These are phyloP conservation scores for Leucosporidium scottii DNA, from an alignment of 768 basidiomycete species.

Conservation along the genomic window DNA sequence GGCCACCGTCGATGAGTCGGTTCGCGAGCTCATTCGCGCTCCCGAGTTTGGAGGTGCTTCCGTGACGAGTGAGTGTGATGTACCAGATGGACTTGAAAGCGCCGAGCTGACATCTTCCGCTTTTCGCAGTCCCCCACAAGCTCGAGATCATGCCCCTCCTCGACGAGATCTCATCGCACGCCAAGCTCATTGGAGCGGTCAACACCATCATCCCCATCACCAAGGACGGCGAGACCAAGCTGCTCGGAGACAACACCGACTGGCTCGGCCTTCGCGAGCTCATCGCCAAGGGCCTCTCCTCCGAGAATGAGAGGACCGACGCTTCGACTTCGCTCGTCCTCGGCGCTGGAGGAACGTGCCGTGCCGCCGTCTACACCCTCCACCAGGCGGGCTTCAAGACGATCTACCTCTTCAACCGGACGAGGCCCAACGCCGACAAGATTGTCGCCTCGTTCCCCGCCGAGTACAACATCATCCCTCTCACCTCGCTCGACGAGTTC, in stretches of 20 bases:
- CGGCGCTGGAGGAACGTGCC: constrained; percentile 89
- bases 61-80: constrained; percentile 56
- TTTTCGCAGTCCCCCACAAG: constrained; percentile 64
- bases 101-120: background rate
- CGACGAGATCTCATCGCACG: constrained; percentile 70
- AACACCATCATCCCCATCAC: constrained; percentile 71
- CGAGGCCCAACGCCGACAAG: constrained; percentile 60
- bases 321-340: constrained; percentile 66
- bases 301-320: constrained; percentile 44
- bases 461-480: constrained; percentile 53
- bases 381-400: constrained; percentile 58
- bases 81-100: too few relatives aligned
- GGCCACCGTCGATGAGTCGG: constrained; percentile 54
- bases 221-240: constrained; percentile 44
- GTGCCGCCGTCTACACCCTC: constrained; percentile 88
- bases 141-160: constrained; percentile 78
- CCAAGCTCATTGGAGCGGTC: constrained; percentile 81
- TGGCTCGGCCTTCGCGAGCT: constrained; percentile 76
- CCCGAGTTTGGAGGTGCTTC: constrained; percentile 88
- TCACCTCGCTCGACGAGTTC: constrained; percentile 51
- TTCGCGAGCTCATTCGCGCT: constrained; percentile 57
- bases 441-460: constrained; percentile 63
- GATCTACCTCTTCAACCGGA: constrained; percentile 83
- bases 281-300: constrained; percentile 38
- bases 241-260: constrained; percentile 92